Evolutionary conservation across 345 rosid species (phyloP), one percentile per base, ranked within the genome.

Genomic region (Cardiospermum halicacabum): DNA sequence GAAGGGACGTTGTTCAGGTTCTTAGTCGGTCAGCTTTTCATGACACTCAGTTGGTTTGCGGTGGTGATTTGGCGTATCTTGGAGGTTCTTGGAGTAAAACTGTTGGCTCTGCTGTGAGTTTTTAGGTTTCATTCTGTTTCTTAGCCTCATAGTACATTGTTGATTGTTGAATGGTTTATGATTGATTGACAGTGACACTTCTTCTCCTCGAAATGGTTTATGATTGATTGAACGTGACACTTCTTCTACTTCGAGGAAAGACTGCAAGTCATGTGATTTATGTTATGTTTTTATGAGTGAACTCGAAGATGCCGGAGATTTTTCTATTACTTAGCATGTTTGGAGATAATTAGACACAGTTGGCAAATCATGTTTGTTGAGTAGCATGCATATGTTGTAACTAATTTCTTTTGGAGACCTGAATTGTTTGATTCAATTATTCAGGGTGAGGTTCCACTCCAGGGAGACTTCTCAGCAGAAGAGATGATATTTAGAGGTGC

Each of bases 81-180:
- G 98, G 96, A 40, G 96, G 93, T 55, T 92, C 98, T 32, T 92
- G 98, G 96, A 89, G 89, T 76, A 92, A 89, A 86, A 88, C 89
- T 26, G 71, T 82, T 68, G 90, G 96, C 72, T 87, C 86, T 43
- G 96, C 93, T 75, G 96, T 92, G 69, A 79, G 96, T 85, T 65
- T 3, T 47, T 59, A 5, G 16, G 24, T 58, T 24, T 24, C 12
- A 12, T n/a, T 32, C 8, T n/a, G 8, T 47, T 47, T 18, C 8
- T 47, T 39, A 59, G 15, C n/a, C 22, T 40, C 25, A 12, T 12
- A 25, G 8, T 25, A 11, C 39, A 34, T 5, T 34, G 39, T 34
- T 34, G 39, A n/a, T n/a, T n/a, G n/a, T n/a, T n/a, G n/a, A n/a
- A n/a, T n/a, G n/a, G n/a, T n/a, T 34, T 1, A 34, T 34, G 10